Percentiles rank a stretch among this genome's conserved stretches.
Conservation (phyloP, 2,329 filamentous ascomycete species). For the Alternaria brassicicola region DNA sequence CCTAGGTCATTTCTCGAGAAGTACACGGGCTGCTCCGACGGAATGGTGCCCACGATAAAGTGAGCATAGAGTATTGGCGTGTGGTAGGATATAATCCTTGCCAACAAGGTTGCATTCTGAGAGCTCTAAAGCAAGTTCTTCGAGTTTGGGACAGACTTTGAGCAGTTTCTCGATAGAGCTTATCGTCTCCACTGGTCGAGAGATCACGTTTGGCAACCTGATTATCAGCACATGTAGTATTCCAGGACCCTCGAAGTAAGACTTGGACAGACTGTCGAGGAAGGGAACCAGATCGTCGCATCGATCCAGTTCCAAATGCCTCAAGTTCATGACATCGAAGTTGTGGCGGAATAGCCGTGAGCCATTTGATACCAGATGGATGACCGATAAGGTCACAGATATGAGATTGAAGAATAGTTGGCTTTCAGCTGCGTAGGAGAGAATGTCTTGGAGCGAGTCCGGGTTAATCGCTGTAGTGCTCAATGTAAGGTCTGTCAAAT, state of each 20-base stretch:
- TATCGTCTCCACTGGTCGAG: not conserved
- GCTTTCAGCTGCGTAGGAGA: not conserved
- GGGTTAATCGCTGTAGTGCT: fast-evolving
- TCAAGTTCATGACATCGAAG: not conserved
- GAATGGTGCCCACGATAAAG: not conserved
- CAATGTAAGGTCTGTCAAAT: not conserved
- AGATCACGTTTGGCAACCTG: fast-evolving
- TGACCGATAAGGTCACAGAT: not conserved
- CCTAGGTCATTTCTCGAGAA: not conserved
- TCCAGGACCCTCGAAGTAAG: not conserved
- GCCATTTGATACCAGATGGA: not conserved
- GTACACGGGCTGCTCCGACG: not conserved
- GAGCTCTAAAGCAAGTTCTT: not conserved
- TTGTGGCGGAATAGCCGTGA: not conserved
- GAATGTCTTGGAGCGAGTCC: not conserved
- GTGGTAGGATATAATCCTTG: not conserved
- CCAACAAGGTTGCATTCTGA: not conserved
- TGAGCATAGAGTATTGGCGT: not conserved
- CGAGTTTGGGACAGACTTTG: not conserved
- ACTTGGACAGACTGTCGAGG: not conserved
- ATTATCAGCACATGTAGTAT: not conserved
- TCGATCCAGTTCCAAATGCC: not conserved
- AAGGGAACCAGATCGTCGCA: not conserved
- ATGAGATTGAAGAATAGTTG: not conserved
- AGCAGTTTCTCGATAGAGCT: not conserved